These are phyloP conservation scores for Fusarium austroafricanum DNA, from an alignment of 2,329 filamentous ascomycete species.

Conservation along the genomic window DNA sequence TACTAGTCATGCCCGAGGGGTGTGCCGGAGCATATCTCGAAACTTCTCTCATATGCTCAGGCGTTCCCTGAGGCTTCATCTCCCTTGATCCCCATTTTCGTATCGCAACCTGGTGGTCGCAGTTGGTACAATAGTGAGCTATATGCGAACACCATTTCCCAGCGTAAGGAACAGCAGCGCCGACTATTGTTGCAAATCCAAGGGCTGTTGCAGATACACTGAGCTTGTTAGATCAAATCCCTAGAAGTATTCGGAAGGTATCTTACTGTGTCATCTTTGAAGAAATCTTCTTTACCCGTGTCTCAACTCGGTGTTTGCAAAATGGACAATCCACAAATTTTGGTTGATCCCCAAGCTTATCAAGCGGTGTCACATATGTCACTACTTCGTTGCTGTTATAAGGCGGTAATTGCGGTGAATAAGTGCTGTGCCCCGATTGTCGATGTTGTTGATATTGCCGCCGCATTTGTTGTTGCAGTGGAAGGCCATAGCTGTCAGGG, in stretches of 20 bases:
- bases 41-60: slow-evolving; percentile 36
- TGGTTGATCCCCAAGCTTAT: slow-evolving; percentile 37
- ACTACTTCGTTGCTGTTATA: slow-evolving; percentile 1
- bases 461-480: neutral
- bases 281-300: slow-evolving; percentile 37
- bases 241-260: too few relatives aligned
- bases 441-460: neutral
- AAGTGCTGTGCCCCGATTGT: neutral
- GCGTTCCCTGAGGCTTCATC: slow-evolving; percentile 37
- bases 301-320: slow-evolving; percentile 34
- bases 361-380: slow-evolving; percentile 35
- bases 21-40: slow-evolving; percentile 29
- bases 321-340: slow-evolving; percentile 44
- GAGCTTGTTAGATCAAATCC: neutral
- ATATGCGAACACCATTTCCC: slow-evolving; percentile 36
- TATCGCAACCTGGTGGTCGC: slow-evolving; percentile 37
- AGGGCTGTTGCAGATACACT: slow-evolving; percentile 36
- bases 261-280: slow-evolving; percentile 41
- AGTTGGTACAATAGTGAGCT: slow-evolving; percentile 41
- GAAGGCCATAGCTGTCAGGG: neutral
- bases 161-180: slow-evolving; percentile 39
- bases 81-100: slow-evolving; percentile 19
- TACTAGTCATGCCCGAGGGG: neutral
- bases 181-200: slow-evolving; percentile 37
- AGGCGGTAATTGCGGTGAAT: slow-evolving; percentile 2